phyloP scores from a whole-genome alignment of 1,284 basidiomycete species.

The Entoloma clypeatum region DNA sequence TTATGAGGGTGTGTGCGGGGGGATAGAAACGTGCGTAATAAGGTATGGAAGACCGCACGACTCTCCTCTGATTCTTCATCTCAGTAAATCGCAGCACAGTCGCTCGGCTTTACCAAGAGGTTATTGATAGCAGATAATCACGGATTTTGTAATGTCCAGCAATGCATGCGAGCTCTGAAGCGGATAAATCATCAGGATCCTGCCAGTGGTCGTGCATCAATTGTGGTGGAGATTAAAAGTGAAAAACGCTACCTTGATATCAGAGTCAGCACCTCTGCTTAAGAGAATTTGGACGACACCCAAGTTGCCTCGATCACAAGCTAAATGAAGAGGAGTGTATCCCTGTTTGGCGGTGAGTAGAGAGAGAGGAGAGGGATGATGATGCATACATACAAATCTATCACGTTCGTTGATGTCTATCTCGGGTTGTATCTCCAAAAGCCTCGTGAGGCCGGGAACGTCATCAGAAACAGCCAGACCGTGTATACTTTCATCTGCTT shows the following conservation, averaged over 20 bases:
- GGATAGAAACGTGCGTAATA: no score
- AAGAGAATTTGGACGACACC: constrained; percentile 59
- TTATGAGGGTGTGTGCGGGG: no score
- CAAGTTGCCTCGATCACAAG: constrained; percentile 73
- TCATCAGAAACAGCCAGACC: constrained; percentile 62
- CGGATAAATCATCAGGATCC: constrained; percentile 72
- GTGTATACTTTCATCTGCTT: constrained; percentile 50
- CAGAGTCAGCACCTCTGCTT: constrained; percentile 59
- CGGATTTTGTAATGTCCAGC: constrained; percentile 65
- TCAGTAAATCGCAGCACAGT: no score
- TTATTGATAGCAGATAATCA: constrained; percentile 36
- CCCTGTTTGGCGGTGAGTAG: constrained; percentile 46
- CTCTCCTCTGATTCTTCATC: no score
- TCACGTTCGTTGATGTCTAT: constrained; percentile 38
- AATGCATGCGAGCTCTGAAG: constrained; percentile 60
- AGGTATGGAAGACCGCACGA: no score
- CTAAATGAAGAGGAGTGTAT: constrained; percentile 82
- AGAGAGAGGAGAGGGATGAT: constrained; percentile 2
- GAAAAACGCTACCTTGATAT: constrained; percentile 49
- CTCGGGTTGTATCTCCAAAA: constrained; percentile 41
- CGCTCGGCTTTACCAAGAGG: background rate
- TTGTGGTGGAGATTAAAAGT: no score
- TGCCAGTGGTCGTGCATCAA: no score
- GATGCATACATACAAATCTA: constrained; percentile 56
- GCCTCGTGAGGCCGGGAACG: constrained; percentile 38